phyloP scores from a whole-genome alignment of 202 grass and related monocot species.

The Bolboschoenoplectus hybrid region DNA sequence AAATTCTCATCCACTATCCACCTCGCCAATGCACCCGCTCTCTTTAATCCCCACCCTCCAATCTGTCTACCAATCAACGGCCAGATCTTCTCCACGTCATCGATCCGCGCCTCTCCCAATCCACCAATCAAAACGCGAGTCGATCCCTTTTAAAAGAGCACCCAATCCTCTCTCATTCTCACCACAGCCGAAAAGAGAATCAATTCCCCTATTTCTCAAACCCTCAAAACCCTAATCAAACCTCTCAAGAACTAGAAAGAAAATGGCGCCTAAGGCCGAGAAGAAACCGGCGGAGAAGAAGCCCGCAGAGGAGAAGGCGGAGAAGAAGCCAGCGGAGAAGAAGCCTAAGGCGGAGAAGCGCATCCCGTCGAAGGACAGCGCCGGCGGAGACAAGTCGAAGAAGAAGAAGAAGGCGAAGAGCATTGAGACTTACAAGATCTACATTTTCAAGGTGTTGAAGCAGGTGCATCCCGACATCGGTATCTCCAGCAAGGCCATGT shows the following conservation, averaged over 20 bases:
- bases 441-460: slow-evolving; percentile 43
- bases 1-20: background rate
- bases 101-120: slow-evolving; percentile 30
- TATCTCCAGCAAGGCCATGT: slow-evolving; percentile 81
- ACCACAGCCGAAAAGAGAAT: background rate
- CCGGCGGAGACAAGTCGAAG: slow-evolving; percentile 30
- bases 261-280: slow-evolving; percentile 62
- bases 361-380: slow-evolving; percentile 55
- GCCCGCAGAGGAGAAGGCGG: slow-evolving; percentile 51
- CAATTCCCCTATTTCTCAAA: background rate
- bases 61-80: background rate
- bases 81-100: slow-evolving; percentile 37
- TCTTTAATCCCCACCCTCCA: background rate
- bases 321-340: slow-evolving; percentile 62
- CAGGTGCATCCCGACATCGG: slow-evolving; percentile 55
- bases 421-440: slow-evolving; percentile 42
- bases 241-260: background rate
- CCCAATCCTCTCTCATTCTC: background rate
- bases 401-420: slow-evolving; percentile 61
- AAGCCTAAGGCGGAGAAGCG: slow-evolving; percentile 64
- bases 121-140: slow-evolving; percentile 32
- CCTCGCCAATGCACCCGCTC: background rate
- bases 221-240: background rate
- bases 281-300: slow-evolving; percentile 77
- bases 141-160: background rate